phyloP scores from a whole-genome alignment of 2,329 filamentous ascomycete species.

The Ophiostoma piceae region DNA sequence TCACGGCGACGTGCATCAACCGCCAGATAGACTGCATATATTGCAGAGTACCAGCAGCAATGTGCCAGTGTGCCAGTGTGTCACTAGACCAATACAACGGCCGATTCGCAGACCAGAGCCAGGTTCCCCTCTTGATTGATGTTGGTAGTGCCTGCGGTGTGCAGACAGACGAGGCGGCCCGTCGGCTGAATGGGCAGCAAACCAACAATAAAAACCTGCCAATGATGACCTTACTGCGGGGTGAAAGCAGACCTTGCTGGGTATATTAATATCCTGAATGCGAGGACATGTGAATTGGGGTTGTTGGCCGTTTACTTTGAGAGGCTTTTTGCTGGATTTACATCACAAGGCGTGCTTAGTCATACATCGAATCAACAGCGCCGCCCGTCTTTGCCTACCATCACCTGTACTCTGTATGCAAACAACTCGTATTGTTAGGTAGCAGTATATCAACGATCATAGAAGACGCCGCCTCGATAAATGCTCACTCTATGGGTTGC shows the following conservation, averaged over 20 bases:
- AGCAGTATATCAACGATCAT: background rate
- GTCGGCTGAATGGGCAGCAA: background rate
- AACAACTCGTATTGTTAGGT: background rate
- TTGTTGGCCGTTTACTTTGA: background rate
- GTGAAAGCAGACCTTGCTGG: background rate
- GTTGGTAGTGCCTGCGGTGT: background rate
- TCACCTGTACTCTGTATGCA: background rate
- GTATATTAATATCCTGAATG: background rate
- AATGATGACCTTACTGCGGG: background rate
- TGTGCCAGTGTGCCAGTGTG: background rate
- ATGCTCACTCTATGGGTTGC: background rate
- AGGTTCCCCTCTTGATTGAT: background rate
- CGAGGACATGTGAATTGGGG: background rate
- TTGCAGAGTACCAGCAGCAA: background rate
- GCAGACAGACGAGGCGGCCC: slow-evolving; percentile 5
- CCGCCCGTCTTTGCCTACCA: background rate
- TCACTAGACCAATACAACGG: background rate
- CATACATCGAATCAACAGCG: background rate
- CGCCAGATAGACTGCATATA: background rate
- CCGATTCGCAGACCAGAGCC: background rate
- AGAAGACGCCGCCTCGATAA: background rate
- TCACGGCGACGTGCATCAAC: background rate
- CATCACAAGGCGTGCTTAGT: background rate
- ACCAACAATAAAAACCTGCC: background rate
- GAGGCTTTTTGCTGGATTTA: background rate